phyloP scores from a whole-genome alignment of 495 filamentous ascomycete species.

The Oidiodendron maius region DNA sequence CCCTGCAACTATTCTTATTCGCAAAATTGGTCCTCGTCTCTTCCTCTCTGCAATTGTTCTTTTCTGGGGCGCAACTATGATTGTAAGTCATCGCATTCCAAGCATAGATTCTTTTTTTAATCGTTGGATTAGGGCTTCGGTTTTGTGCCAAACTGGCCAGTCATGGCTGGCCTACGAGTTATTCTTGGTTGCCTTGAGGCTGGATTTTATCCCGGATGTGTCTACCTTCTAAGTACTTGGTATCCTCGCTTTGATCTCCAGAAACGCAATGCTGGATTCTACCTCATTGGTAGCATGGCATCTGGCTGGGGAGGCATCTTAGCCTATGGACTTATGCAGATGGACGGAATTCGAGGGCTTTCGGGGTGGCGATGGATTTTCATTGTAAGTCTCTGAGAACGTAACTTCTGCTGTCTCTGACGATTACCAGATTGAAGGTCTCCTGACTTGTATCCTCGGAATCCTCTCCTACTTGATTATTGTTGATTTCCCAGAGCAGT shows the following conservation, averaged over 20 bases:
- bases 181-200: constrained; percentile 60
- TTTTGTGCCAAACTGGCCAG: constrained; percentile 44
- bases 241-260: constrained; percentile 60
- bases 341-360: constrained; percentile 39
- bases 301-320: constrained; percentile 57
- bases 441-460: constrained; percentile 59
- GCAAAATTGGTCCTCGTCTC: constrained; percentile 54
- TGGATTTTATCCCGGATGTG: constrained; percentile 59
- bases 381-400: constrained; percentile 15
- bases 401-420: constrained; percentile 37
- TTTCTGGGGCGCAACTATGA: constrained; percentile 42
- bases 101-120: not conserved
- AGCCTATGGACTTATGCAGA: constrained; percentile 58
- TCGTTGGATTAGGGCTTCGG: constrained; percentile 27
- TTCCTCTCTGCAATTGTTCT: constrained; percentile 49
- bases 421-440: constrained; percentile 51
- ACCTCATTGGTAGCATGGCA: constrained; percentile 56
- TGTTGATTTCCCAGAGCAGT: constrained; percentile 54
- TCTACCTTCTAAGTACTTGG: constrained; percentile 59
- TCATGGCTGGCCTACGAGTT: constrained; percentile 48
- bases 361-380: constrained; percentile 58
- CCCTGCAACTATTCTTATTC: constrained; percentile 47
- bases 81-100: constrained; percentile 28
- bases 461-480: constrained; percentile 41
- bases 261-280: constrained; percentile 59